Evolutionary conservation across 225 moss, liverwort and hornwort genomes (phyloP), one percentile per base, ranked within the genome.

Genomic region (Physcomitrellopsis africana): DNA sequence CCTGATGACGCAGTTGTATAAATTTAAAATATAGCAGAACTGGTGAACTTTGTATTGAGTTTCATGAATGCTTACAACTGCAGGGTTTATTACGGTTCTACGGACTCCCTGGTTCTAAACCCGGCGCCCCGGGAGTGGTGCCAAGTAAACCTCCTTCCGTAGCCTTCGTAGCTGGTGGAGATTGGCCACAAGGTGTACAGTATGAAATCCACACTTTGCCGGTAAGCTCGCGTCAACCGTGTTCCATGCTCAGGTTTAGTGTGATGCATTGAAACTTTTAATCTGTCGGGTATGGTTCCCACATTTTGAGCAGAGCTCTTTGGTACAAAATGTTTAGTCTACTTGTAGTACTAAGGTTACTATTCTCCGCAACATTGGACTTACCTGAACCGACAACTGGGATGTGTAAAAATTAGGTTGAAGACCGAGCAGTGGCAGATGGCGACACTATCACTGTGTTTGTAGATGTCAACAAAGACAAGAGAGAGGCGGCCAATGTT

Each of bases 21-120:
- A 37, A 37, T 32, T 72, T 1, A n/a, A 12, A 32, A 1, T 71
- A 41, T 45, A 44, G 32, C 24, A 26, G 11, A 12, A 47, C 56
- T 48, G 55, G 27, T 10, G 26, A 24, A 41, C 29, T 8, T n/a
- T 13, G 0, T 29, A 14, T 3, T 20, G 17, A 45, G 1, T 14
- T 9, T 9, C 9, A 1, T 52, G 27, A 9, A 3, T 60, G 10
- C 17, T 20, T 37, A 24, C 61, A 58, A 10, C 77, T 70, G 70
- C 74, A 90, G 89, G 87, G 86, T 29, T 69, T 90, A 5, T 20
- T 90, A 3, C 76, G 70, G 8, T 90, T 84, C 71, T 90, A 90
- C 69, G 77, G 82, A 19, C 83, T 90, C 51, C 87, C 87, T 19
- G 5, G 70, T 20, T 61, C 42, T 14, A 43, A 44, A 48, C 23